Conservation (phyloP, 306 rosid genomes). For the Lathyrus tuberosus region DNA sequence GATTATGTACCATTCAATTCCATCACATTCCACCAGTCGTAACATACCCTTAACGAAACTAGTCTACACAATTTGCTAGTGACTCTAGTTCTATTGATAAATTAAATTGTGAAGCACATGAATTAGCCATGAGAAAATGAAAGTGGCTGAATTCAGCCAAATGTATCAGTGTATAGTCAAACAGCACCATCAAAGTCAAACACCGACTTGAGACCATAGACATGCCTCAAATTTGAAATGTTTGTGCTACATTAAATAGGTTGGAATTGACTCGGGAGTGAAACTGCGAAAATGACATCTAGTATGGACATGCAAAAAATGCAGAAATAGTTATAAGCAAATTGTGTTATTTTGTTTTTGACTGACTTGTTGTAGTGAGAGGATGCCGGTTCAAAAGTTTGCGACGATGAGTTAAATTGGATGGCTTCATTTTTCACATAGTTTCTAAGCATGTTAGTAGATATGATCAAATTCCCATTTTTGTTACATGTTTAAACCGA, state of each 20-base stretch:
- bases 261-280: background rate
- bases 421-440: background rate
- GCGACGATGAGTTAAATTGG: constrained; percentile 10
- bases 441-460: constrained; percentile 3
- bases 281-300: background rate
- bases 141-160: background rate
- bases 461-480: constrained; percentile 6
- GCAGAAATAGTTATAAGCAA: constrained; percentile 1
- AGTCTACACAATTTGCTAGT: background rate
- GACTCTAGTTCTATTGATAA: background rate
- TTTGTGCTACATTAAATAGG: background rate
- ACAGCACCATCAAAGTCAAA: background rate
- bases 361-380: constrained; percentile 12
- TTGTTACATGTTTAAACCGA: background rate
- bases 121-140: background rate
- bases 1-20: too few species aligned
- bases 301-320: background rate
- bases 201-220: background rate
- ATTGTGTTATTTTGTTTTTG: constrained; percentile 15
- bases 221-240: background rate
- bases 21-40: too few species aligned
- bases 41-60: background rate
- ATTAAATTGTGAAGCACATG: background rate
- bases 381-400: background rate
- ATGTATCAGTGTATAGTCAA: background rate